These are phyloP conservation scores for Mycena venus DNA, from an alignment of 768 basidiomycete species.

Conservation along the genomic window DNA sequence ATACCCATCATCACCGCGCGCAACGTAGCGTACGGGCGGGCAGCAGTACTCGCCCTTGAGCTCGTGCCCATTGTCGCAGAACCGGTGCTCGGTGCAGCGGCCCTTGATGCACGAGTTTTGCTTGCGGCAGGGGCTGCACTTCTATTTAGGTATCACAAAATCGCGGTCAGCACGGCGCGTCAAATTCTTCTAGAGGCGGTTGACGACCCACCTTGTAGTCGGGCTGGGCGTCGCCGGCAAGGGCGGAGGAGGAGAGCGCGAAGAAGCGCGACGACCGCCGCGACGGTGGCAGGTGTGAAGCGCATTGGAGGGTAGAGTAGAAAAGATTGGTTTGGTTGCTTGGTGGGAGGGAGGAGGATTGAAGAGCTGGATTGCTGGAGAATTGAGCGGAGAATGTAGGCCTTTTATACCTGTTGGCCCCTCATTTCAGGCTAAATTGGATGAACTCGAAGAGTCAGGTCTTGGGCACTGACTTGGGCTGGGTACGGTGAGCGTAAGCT, in stretches of 20 bases:
- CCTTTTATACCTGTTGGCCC: neutral
- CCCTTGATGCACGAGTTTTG: neutral
- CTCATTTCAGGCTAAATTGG: neutral
- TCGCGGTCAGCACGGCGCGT: neutral
- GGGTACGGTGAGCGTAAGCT: neutral
- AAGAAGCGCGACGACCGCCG: conserved; percentile 3
- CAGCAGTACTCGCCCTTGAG: neutral
- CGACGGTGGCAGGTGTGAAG: neutral
- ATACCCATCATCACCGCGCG: neutral
- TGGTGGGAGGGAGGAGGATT: neutral
- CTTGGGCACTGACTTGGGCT: neutral
- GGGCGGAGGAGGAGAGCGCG: neutral
- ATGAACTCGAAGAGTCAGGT: neutral
- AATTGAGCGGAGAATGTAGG: neutral
- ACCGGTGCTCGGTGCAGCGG: neutral
- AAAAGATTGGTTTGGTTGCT: neutral
- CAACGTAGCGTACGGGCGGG: neutral
- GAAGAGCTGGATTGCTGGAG: conserved; percentile 10
- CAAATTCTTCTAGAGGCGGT: neutral
- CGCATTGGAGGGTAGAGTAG: neutral
- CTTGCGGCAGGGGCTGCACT: neutral
- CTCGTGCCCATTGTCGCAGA: neutral
- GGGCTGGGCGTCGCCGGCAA: neutral
- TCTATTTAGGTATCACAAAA: neutral
- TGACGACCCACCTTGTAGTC: neutral